phyloP scores from a whole-genome alignment of 495 filamentous ascomycete genomes.

The Penicillium lagena region DNA sequence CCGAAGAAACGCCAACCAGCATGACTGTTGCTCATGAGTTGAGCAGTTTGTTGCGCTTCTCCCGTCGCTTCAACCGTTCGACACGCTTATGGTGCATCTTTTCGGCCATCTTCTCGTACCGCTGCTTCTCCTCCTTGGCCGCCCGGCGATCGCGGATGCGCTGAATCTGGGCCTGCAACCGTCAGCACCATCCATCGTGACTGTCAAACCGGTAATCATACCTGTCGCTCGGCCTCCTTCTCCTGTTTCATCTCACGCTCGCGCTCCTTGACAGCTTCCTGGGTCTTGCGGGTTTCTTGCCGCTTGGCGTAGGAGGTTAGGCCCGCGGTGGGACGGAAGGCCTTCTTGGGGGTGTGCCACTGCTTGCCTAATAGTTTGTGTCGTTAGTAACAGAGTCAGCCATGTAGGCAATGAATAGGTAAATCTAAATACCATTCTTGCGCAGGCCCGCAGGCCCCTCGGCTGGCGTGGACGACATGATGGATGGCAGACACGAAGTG shows the following conservation, averaged over 20 bases:
- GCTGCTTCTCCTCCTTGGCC: constrained; percentile 85
- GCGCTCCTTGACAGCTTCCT: constrained; percentile 72
- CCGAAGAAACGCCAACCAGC: neutral
- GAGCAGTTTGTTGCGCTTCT: constrained; percentile 95
- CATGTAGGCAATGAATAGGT: too few relatives aligned
- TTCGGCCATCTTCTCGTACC: constrained; percentile 91
- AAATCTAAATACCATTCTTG: constrained; percentile 27
- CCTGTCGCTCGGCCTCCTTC: constrained; percentile 82
- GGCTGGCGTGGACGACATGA: constrained; percentile 16
- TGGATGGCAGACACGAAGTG: neutral
- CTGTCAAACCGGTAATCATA: constrained; percentile 17
- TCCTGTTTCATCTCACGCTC: constrained; percentile 95
- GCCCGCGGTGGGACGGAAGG: constrained; percentile 80
- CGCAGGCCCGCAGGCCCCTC: constrained; percentile 27
- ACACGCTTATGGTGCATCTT: constrained; percentile 97
- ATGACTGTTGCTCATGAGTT: constrained; percentile 59
- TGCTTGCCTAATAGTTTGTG: constrained; percentile 65
- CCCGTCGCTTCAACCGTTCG: constrained; percentile 84
- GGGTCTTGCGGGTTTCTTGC: constrained; percentile 52
- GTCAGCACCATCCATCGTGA: neutral
- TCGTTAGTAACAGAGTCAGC: neutral
- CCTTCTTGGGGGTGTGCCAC: constrained; percentile 76
- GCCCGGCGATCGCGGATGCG: constrained; percentile 76
- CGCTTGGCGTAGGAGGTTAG: constrained; percentile 75
- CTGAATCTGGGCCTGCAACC: constrained; percentile 59